A percentile compares a stretch with the other conserved stretches of the same genome.
These are phyloP conservation scores for Gymnopilus junonius DNA, from an alignment of 768 basidiomycete genomes.

Conservation along the genomic window DNA sequence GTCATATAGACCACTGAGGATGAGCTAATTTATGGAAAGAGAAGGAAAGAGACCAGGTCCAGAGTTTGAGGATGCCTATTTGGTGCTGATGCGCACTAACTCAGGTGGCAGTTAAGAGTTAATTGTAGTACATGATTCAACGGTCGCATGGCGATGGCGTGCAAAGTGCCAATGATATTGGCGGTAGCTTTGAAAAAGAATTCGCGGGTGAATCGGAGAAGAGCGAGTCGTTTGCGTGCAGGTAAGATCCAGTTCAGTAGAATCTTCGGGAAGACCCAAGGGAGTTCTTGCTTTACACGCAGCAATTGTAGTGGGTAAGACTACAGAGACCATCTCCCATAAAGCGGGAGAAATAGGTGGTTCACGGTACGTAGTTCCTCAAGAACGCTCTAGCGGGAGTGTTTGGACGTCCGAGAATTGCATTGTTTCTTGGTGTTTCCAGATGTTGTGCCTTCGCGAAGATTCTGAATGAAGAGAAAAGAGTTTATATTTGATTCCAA, in stretches of 20 bases:
- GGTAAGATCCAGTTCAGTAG: slow-evolving; percentile 2
- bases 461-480: slow-evolving; percentile 6
- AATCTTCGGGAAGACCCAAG: slow-evolving; percentile 14
- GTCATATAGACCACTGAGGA: not conserved
- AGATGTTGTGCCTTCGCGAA: slow-evolving; percentile 19
- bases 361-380: slow-evolving; percentile 5
- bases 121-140: not conserved
- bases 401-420: slow-evolving; percentile 10
- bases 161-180: slow-evolving; percentile 1
- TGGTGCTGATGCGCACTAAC: slow-evolving; percentile 11
- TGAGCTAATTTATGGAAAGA: not conserved
- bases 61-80: slow-evolving; percentile 8
- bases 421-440: slow-evolving; percentile 16
- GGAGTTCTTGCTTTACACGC: slow-evolving; percentile 1
- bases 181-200: slow-evolving; percentile 8
- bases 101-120: slow-evolving; percentile 1
- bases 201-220: slow-evolving; percentile 24
- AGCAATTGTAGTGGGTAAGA: not conserved
- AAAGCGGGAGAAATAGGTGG: slow-evolving; percentile 10
- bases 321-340: not conserved
- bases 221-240: slow-evolving; percentile 1
- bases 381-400: not conserved
- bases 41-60: slow-evolving; percentile 2
- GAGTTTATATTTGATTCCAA: slow-evolving; percentile 11
- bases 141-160: slow-evolving; percentile 15